A percentile compares a stretch with the other conserved stretches of the same genome.
Evolutionary conservation across 495 filamentous ascomycete genomes (phyloP).

Genomic region (Rusavskia elegans): DNA sequence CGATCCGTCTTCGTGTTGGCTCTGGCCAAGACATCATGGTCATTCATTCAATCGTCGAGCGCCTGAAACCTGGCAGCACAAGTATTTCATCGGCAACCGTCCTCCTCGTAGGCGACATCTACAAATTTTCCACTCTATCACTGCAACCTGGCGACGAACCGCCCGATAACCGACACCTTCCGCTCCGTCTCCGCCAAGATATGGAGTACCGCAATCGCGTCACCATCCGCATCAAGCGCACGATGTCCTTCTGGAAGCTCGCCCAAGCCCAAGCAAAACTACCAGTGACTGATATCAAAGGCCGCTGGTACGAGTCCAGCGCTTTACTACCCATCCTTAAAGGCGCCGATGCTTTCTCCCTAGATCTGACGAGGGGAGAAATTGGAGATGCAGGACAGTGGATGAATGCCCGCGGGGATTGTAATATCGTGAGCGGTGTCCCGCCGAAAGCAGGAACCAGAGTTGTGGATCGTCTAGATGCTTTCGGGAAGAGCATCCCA

Average conservation of each 20-base stretch:
- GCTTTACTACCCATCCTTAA: constrained; percentile 34
- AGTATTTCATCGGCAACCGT: constrained; percentile 13
- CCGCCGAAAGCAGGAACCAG: constrained; percentile 12
- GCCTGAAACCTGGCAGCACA: constrained; percentile 7
- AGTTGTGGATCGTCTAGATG: constrained; percentile 21
- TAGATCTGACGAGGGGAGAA: constrained; percentile 21
- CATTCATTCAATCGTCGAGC: constrained; percentile 22
- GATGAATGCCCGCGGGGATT: constrained; percentile 34
- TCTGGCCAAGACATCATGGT: constrained; percentile 36
- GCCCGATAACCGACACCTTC: constrained; percentile 21
- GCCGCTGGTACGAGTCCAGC: constrained; percentile 46
- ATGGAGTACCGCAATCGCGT: constrained; percentile 28
- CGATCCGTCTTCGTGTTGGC: constrained; percentile 29
- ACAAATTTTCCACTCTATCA: constrained; percentile 22
- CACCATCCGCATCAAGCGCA: constrained; percentile 20
- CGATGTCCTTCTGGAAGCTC: constrained; percentile 29
- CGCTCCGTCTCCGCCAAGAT: constrained; percentile 28
- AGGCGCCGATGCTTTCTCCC: constrained; percentile 19
- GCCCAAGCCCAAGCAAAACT: constrained; percentile 16
- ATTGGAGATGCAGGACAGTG: constrained; percentile 26
- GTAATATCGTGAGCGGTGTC: neutral
- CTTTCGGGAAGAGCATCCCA: constrained; percentile 30
- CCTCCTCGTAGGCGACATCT: constrained; percentile 29
- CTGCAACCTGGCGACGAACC: constrained; percentile 14
- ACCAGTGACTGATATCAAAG: constrained; percentile 37